Evolutionary conservation across 1,139 yeast genomes (phyloP).

Genomic region (Sugiyamaella pinicola): DNA sequence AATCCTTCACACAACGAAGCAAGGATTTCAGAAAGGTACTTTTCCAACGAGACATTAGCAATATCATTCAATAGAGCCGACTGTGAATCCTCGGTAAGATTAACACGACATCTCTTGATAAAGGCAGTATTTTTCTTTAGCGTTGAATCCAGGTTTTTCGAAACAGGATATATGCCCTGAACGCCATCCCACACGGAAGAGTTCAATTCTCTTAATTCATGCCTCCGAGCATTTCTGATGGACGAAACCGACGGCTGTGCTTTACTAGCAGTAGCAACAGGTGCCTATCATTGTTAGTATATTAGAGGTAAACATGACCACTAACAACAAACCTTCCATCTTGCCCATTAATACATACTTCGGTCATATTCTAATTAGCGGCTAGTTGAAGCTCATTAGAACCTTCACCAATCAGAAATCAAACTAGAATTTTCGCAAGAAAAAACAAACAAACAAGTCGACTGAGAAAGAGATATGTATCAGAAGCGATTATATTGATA

Average conservation of each 20-base stretch:
- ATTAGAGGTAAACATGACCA: background rate
- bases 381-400: slow-evolving; percentile 11
- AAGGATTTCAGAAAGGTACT: slow-evolving; percentile 73
- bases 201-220: slow-evolving; percentile 49
- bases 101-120: slow-evolving; percentile 65
- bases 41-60: slow-evolving; percentile 63
- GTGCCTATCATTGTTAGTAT: slow-evolving; percentile 11
- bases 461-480: too few relatives aligned
- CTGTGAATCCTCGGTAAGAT: slow-evolving; percentile 55
- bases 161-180: slow-evolving; percentile 35
- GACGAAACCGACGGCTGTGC: slow-evolving; percentile 8
- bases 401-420: background rate
- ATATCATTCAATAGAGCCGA: slow-evolving; percentile 62
- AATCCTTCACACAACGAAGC: slow-evolving; percentile 67
- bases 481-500: too few relatives aligned
- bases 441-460: background rate
- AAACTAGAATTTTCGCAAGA: background rate
- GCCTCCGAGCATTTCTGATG: slow-evolving; percentile 36
- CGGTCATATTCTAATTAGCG: slow-evolving; percentile 11
- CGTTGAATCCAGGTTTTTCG: slow-evolving; percentile 64
- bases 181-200: slow-evolving; percentile 58
- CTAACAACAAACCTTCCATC: too few relatives aligned
- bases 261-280: slow-evolving; percentile 7
- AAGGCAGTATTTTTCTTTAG: slow-evolving; percentile 84
- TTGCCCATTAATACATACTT: slow-evolving; percentile 13